Evolutionary conservation across 2,329 filamentous ascomycete genomes (phyloP).

Genomic region (Ustulina deusta): DNA sequence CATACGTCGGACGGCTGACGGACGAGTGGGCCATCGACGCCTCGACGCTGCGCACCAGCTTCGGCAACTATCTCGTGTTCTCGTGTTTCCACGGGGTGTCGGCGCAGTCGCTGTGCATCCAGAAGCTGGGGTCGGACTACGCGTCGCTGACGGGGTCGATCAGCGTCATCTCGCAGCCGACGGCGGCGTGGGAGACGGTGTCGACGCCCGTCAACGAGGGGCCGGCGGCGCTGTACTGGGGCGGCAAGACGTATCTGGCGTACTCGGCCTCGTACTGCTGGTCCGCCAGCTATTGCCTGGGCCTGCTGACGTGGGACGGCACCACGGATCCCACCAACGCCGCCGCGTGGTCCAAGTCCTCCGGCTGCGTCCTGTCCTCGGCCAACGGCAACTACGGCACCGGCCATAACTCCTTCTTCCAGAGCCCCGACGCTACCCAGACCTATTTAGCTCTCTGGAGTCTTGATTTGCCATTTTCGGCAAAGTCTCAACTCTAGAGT

Average conservation of each 20-base stretch:
- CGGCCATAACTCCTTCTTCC: conserved; percentile 70
- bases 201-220: conserved; percentile 67
- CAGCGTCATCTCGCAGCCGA: conserved; percentile 64
- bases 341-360: conserved; percentile 63
- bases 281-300: conserved; percentile 66
- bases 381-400: conserved; percentile 69
- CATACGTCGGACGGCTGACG: conserved; percentile 61
- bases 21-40: conserved; percentile 66
- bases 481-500: no score
- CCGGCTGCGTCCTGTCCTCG: conserved; percentile 62
- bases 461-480: no score
- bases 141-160: conserved; percentile 57
- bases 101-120: conserved; percentile 55
- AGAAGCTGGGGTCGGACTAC: conserved; percentile 56
- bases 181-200: conserved; percentile 63
- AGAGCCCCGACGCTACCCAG: conserved; percentile 65
- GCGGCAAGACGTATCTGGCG: conserved; percentile 59
- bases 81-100: conserved; percentile 62
- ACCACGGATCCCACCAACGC: conserved; percentile 58
- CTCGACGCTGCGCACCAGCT: conserved; percentile 62
- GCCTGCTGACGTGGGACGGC: conserved; percentile 65
- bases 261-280: conserved; percentile 70
- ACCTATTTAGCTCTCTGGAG: no score
- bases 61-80: conserved; percentile 65
- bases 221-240: conserved; percentile 63